Conservation (phyloP, 2,329 filamentous ascomycete species). For the Aspergillus proliferans region DNA sequence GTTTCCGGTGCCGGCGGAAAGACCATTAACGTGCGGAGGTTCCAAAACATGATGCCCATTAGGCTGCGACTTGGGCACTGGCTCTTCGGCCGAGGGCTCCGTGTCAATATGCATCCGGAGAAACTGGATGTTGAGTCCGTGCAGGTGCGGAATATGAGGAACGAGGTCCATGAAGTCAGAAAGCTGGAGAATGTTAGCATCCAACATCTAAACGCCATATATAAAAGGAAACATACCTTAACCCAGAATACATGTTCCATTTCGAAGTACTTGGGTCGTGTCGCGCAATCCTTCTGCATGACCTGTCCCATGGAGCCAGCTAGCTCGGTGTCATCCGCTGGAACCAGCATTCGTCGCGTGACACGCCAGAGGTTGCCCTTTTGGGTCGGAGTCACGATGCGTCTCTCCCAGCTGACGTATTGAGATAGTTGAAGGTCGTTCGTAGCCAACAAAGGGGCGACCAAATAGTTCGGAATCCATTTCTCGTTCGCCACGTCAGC, state of each 20-base stretch:
- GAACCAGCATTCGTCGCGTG: constrained; percentile 40
- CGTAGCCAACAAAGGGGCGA: constrained; percentile 43
- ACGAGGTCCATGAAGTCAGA: constrained; percentile 47
- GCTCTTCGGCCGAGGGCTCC: constrained; percentile 22
- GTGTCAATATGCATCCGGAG: constrained; percentile 37
- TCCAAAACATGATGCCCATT: constrained; percentile 28
- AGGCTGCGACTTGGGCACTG: constrained; percentile 15
- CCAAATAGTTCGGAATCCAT: constrained; percentile 46
- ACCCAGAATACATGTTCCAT: constrained; percentile 49
- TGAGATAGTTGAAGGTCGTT: constrained; percentile 46
- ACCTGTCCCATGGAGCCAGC: constrained; percentile 33
- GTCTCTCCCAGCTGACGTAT: constrained; percentile 43
- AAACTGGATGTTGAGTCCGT: constrained; percentile 35
- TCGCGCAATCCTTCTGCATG: constrained; percentile 37
- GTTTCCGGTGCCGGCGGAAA: constrained; percentile 23
- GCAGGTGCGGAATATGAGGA: constrained; percentile 43
- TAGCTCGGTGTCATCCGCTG: constrained; percentile 34
- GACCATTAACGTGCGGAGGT: constrained; percentile 10
- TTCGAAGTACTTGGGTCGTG: constrained; percentile 42
- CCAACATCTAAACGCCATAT: background rate
- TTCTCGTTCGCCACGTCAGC: constrained; percentile 35
- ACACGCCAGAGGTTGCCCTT: constrained; percentile 44
- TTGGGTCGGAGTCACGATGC: constrained; percentile 37
- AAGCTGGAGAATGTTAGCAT: constrained; percentile 24
- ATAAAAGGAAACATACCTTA: constrained; percentile 29